phyloP scores from a whole-genome alignment of 306 rosid genomes.

The Quercus engelmannii region DNA sequence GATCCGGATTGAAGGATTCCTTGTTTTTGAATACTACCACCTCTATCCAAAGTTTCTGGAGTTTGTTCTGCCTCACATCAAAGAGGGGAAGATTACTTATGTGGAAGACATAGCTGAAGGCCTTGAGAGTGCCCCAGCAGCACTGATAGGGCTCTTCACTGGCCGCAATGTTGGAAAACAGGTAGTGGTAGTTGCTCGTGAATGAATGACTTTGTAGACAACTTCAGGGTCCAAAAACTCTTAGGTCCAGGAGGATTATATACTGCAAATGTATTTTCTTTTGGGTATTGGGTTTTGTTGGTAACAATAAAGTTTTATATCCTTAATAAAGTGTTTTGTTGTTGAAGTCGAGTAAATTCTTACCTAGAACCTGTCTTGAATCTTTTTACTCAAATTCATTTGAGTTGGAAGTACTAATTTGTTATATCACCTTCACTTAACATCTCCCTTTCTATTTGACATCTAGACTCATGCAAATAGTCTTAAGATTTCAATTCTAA shows the following conservation, averaged over 20 bases:
- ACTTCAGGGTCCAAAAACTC: background rate
- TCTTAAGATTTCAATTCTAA: too few species aligned
- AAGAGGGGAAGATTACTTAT: slow-evolving; percentile 23
- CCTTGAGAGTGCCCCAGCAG: slow-evolving; percentile 22
- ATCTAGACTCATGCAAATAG: too few species aligned
- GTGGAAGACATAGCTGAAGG: slow-evolving; percentile 38
- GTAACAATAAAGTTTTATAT: too few species aligned
- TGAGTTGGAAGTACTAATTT: too few species aligned
- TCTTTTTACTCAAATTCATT: too few species aligned
- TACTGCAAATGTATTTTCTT: too few species aligned
- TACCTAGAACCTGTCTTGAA: too few species aligned
- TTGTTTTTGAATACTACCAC: slow-evolving; percentile 1
- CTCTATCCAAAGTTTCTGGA: slow-evolving; percentile 19
- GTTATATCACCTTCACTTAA: too few species aligned
- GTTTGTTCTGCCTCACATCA: slow-evolving; percentile 19
- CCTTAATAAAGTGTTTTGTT: too few species aligned
- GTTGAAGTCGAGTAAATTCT: too few species aligned
- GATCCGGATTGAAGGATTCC: slow-evolving; percentile 23
- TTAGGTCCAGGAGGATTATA: background rate
- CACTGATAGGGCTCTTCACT: slow-evolving; percentile 30
- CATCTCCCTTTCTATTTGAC: too few species aligned
- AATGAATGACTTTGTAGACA: background rate
- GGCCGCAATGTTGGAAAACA: slow-evolving; percentile 43
- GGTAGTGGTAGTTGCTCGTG: slow-evolving; percentile 15
- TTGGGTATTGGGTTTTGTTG: too few species aligned